phyloP scores from a whole-genome alignment of 768 basidiomycete species.

The Auriscalpium microsporum region DNA sequence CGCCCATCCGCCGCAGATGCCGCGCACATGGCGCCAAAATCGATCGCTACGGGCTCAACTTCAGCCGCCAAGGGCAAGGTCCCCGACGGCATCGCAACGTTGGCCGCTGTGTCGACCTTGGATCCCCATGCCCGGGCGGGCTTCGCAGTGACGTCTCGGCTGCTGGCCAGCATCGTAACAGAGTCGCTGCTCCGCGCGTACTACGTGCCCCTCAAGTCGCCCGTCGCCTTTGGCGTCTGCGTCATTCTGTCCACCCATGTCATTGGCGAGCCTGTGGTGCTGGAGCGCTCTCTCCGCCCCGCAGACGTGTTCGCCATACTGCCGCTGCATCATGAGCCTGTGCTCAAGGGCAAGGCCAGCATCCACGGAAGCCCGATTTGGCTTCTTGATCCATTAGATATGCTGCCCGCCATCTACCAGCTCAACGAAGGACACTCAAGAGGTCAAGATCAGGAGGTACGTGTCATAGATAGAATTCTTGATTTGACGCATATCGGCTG shows the following conservation, averaged over 20 bases:
- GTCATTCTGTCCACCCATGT: constrained; percentile 32
- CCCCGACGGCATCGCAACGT: background rate
- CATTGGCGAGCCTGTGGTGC: constrained; percentile 25
- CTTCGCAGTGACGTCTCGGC: constrained; percentile 40
- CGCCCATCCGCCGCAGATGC: too few relatives aligned
- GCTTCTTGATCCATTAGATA: constrained; percentile 50
- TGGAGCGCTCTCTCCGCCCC: constrained; percentile 26
- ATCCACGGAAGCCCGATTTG: constrained; percentile 35
- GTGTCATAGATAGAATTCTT: background rate
- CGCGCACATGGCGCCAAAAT: too few relatives aligned
- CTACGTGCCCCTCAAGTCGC: constrained; percentile 27
- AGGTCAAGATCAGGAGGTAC: background rate
- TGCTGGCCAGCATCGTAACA: constrained; percentile 42
- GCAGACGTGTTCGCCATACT: constrained; percentile 41
- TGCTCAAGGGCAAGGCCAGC: constrained; percentile 26
- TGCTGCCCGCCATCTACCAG: constrained; percentile 38
- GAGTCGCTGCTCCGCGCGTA: constrained; percentile 37
- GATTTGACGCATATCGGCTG: background rate
- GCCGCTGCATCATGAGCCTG: constrained; percentile 38
- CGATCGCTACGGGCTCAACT: too few relatives aligned
- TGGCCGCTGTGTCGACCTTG: background rate
- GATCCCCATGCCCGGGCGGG: constrained; percentile 21
- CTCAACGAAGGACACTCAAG: constrained; percentile 13
- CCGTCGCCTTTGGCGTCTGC: constrained; percentile 26
- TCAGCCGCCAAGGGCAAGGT: too few relatives aligned